Evolutionary conservation across 306 rosid genomes (phyloP).

Genomic region (Hippophae tibetana): DNA sequence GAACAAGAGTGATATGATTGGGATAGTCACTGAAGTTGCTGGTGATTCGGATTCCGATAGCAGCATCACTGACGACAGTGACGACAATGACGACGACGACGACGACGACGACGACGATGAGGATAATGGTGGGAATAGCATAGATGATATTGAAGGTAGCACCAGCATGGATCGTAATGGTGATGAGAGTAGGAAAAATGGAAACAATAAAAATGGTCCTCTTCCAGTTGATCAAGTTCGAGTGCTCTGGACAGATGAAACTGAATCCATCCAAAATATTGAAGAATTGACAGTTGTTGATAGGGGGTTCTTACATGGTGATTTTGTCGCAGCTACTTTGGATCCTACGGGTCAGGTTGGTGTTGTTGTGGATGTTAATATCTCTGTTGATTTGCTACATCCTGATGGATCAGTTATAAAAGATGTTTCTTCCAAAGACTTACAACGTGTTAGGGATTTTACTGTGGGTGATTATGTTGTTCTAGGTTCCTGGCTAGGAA

Average conservation of each 20-base stretch:
- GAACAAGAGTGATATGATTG: constrained; percentile 48
- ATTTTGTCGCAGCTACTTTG: constrained; percentile 74
- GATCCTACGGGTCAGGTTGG: constrained; percentile 96
- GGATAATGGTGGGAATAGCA: constrained; percentile 34
- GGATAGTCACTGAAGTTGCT: constrained; percentile 83
- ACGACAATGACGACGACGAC: constrained; percentile 48
- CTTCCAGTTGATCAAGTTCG: constrained; percentile 73
- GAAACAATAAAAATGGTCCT: constrained; percentile 38
- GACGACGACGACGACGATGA: constrained; percentile 28
- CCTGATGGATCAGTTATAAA: constrained; percentile 60
- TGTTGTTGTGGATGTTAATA: constrained; percentile 89
- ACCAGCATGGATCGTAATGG: constrained; percentile 28
- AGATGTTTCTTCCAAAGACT: constrained; percentile 56
- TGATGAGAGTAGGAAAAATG: constrained; percentile 22
- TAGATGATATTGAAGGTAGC: constrained; percentile 30
- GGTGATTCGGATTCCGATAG: constrained; percentile 90
- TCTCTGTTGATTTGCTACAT: constrained; percentile 58
- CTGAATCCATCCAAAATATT: constrained; percentile 57
- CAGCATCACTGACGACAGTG: constrained; percentile 55
- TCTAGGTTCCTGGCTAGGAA: constrained; percentile 91
- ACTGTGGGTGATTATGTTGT: constrained; percentile 93
- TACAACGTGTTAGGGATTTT: constrained; percentile 86
- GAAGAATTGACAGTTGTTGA: constrained; percentile 58
- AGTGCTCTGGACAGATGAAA: constrained; percentile 84
- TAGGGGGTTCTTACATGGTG: constrained; percentile 92